Evolutionary conservation across 2,329 filamentous ascomycete genomes (phyloP).

Genomic region (Exophiala alcalophila): DNA sequence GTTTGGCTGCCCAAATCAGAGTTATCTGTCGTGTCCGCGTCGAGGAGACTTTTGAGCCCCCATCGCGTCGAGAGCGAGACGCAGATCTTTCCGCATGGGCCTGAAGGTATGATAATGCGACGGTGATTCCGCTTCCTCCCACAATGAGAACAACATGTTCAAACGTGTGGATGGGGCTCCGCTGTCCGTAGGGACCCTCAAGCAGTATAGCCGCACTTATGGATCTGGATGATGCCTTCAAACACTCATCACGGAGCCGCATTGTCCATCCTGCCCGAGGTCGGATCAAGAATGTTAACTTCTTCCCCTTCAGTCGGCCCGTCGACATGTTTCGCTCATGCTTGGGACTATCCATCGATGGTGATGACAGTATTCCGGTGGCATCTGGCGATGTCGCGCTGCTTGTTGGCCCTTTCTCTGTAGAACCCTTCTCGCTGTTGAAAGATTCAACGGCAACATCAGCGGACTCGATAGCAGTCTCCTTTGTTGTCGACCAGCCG

Average conservation of each 20-base stretch:
- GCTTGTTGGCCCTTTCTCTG: background rate
- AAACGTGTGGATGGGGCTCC: slow-evolving; percentile 41
- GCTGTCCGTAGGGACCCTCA: slow-evolving; percentile 51
- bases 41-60: no score
- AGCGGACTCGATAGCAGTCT: background rate
- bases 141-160: slow-evolving; percentile 53
- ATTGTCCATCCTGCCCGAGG: slow-evolving; percentile 52
- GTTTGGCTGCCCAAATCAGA: slow-evolving; percentile 37
- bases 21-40: slow-evolving; percentile 33
- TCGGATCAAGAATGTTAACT: slow-evolving; percentile 48
- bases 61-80: no score
- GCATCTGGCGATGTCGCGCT: background rate
- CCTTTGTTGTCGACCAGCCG: no score
- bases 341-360: no score
- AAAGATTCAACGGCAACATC: no score
- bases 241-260: slow-evolving; percentile 35
- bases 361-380: no score
- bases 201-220: slow-evolving; percentile 40
- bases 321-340: background rate
- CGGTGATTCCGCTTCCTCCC: slow-evolving; percentile 36
- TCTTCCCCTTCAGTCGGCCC: slow-evolving; percentile 34
- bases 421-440: background rate
- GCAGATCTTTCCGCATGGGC: slow-evolving; percentile 32
- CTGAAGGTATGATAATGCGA: slow-evolving; percentile 47
- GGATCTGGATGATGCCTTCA: background rate